Conservation (phyloP, 352 stramenopile genomes). For the Pythium sukuiense region DNA sequence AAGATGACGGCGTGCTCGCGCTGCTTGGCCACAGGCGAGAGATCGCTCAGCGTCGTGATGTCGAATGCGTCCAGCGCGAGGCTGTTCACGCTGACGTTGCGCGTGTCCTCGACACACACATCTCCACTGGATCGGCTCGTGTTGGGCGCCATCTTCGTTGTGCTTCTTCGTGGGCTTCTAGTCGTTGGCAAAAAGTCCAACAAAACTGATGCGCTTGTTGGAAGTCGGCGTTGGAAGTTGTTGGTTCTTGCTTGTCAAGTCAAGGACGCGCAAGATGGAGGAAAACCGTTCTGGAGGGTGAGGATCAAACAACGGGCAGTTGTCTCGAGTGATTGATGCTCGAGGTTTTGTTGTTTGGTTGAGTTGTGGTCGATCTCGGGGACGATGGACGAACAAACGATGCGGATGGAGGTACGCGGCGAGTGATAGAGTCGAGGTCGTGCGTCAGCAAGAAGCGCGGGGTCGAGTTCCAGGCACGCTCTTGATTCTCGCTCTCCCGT, state of each 20-base stretch:
- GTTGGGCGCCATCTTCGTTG: constrained; percentile 58
- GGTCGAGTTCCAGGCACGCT: not conserved
- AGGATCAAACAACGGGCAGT: not conserved
- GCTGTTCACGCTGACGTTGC: constrained; percentile 30
- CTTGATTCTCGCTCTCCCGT: constrained; percentile 17
- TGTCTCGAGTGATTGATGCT: constrained; percentile 3
- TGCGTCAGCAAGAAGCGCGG: constrained; percentile 22
- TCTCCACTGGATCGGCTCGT: constrained; percentile 40
- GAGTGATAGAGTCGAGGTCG: constrained; percentile 7
- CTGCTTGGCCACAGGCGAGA: constrained; percentile 33
- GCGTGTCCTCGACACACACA: constrained; percentile 64
- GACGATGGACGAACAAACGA: constrained; percentile 8
- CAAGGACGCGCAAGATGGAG: not conserved
- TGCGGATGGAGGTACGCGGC: not conserved
- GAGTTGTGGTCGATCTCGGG: constrained; percentile 22
- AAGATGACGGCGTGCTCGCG: constrained; percentile 75
- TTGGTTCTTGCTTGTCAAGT: not conserved
- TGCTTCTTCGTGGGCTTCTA: not conserved
- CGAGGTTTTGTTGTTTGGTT: constrained; percentile 2
- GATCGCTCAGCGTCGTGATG: constrained; percentile 33
- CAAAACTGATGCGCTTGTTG: not conserved
- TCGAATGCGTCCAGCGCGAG: constrained; percentile 60
- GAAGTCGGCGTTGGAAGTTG: not conserved
- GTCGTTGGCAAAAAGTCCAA: not conserved
- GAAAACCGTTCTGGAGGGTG: constrained; percentile 2